Evolutionary conservation across 2,329 filamentous ascomycete species (phyloP), one percentile per base, ranked within the genome.

Genomic region (Mycosphaerella arachidis): DNA sequence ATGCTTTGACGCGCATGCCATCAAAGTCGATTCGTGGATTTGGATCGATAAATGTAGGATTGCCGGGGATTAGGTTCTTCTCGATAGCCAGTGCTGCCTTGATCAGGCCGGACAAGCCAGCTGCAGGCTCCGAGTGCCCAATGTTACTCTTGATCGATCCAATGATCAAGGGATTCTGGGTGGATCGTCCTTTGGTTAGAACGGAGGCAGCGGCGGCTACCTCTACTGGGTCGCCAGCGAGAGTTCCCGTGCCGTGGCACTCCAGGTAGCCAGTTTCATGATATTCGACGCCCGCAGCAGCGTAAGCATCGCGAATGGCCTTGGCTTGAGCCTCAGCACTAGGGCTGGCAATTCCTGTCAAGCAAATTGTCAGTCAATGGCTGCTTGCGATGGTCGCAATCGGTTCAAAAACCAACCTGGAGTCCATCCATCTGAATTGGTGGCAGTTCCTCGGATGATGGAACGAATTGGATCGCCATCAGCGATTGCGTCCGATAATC

Each of bases 281-380:
- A 16, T 12, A 12, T n/a, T 65, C 71, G 13, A 76, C 75, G 60
- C 73, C 61, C 6, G 73, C 73, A 4, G 61, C 65, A 6, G 48
- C 52, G 59, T 80, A 80, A 0, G 70, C 71, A 1, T 70, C 40
- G 3, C 66, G 59, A 12, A 77, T 76, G 10, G 78, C 56, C 0
- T 61, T 60, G 1, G 58, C 67, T 61, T 81, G 78, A 0, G 75
- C 69, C 0, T 62, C 57, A 1, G 68, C 52, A 29, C 67, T 74
- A 13, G 76, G 77, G 57, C 72, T 61, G 0, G 75, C 76, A 10
- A 80, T 73, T 4, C 76, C 75, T n/a, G n/a, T n/a, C n/a, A n/a
- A n/a, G n/a, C n/a, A n/a, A n/a, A n/a, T n/a, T n/a, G n/a, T n/a
- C n/a, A n/a, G n/a, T n/a, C n/a, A n/a, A n/a, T n/a, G n/a, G n/a